phyloP scores from a whole-genome alignment of 78 protist species.

The slime mould (Dictyostelium discoideum) region dicty_2.7 NC_007089.4:887501-888000 shows the following conservation, averaged over 20 bases:
- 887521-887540: conserved; percentile 85
- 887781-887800: conserved; percentile 93
- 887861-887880: conserved; percentile 98
- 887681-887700: conserved; percentile 92
- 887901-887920: conserved; percentile 91
- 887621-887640: not conserved
- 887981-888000: too few relatives aligned
- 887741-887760: conserved; percentile 92
- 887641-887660: not conserved
- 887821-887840: conserved; percentile 59
- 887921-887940: conserved; percentile 69
- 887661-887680: not conserved
- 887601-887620: not conserved
- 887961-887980: not conserved
- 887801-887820: conserved; percentile 59
- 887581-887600: not conserved
- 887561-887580: conserved; percentile 71
- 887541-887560: conserved; percentile 91
- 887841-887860: conserved; percentile 92
- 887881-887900: conserved; percentile 93
- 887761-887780: conserved; percentile 95
- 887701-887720: conserved; percentile 97
- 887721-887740: conserved; percentile 49
- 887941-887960: conserved; percentile 54
- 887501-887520: conserved; percentile 94